Base-by-base conservation (phyloP, 192 early-diverging fungal genomes). In the Coemansia sp. region DNA sequence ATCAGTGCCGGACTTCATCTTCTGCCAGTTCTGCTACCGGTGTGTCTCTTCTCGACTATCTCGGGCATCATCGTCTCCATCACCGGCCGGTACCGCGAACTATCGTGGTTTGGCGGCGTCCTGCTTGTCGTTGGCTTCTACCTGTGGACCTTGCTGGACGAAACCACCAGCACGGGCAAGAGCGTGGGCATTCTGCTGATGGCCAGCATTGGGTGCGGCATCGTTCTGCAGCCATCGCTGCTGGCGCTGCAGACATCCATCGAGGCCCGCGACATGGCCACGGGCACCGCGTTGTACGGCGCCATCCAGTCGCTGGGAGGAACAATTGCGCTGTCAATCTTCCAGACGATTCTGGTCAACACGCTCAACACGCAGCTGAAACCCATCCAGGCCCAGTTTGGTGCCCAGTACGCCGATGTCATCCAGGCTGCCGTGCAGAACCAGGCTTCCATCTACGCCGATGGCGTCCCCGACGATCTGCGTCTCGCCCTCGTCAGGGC, bases 21-120 rank as follows among this genome's bases (percentile, higher is more conserved):
- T 53, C 74, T 98, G 49, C 92, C 94, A 1, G 71, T 92, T n/a
- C 86, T 95, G 44, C 63, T 93, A 42, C 84, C 85, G 41, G 72
- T 90, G n/a, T 87, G 89, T 39, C 22, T 92, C 37, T 62, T 87
- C 41, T 79, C 87, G 41, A 87, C 95, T 48, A 53, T 74, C 20
- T 80, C 87, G 19, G 94, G 94, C 37, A 72, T 87, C 38, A 62
- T 86, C 41, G 84, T 90, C 6, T 85, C 87, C 2, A 72, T 81
- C 41, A 85, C 86, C 20, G 87, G 88, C 12, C 72, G 66, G 49
- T 92, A 91, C 76, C 72, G 85, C 7, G 77, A 85, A 19, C 88
- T 87, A 40, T 68, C 92, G 61, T 88, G 82, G 74, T 5, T 89
- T 20, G 93, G 92, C 14, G 67, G 68, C 50, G 75, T 81, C 7